Base-by-base conservation (phyloP, 345 rosid species). In the Nasturtium officinale region DNA sequence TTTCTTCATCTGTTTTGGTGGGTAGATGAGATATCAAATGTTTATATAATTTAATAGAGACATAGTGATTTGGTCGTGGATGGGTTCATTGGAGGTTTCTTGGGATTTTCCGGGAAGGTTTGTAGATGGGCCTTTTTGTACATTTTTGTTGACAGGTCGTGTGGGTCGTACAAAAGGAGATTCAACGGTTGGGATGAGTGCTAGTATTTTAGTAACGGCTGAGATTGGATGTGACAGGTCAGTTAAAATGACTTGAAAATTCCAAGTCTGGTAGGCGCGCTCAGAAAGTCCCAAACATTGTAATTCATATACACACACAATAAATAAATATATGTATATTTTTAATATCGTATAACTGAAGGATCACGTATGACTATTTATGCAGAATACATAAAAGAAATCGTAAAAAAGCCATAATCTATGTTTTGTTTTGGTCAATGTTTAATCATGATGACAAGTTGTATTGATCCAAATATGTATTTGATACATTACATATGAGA, bases 211-310 rank as follows among this genome's bases (percentile, higher is more conserved):
- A 53, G 16, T 26, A 9, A 77, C 76, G 80, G 72, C 50, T 29
- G 0, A 29, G 76, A 77, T 71, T 23, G 0, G 21, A 37, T 57
- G 4, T 42, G 51, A 65, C 23, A 58, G 56, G 80, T 65, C 46
- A 38, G 72, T 63, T 43, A 29, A 38, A 61, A 50, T 38, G 76
- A 77, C 80, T 71, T 12, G 80, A 77, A 77, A 77, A 71, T 77
- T 77, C 80, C 76, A 71, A 64, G 66, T 77, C 72, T 71, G 80
- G 80, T 77, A 65, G 80, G 76, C 76, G 71, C 60, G 75, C 25
- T 75, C 50, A 60, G 65, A 76, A 76, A 76, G 74, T 68, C 79
- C 30, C 13, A 61, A 67, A 60, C 21, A 46, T 65, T 57, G 51
- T 47, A 25, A 56, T 61, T 67, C 50, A 32, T 67, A 15, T 61